Evolutionary conservation across 1,284 basidiomycete species (phyloP).

Genomic region (Trichosporon inkin): DNA sequence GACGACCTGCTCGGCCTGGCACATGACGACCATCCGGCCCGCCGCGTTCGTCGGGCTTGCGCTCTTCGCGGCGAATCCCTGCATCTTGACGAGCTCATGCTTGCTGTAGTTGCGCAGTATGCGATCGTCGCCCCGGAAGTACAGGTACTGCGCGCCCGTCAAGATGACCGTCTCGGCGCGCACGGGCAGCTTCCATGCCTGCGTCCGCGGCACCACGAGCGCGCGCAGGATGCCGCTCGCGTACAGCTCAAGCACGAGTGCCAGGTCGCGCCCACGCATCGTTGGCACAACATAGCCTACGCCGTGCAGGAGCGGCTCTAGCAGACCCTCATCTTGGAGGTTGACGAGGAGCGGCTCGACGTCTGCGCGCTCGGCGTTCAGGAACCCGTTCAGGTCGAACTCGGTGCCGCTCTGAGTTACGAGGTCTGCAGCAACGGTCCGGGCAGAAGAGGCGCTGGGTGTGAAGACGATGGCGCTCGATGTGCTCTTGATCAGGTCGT

Average conservation of each 20-base stretch:
- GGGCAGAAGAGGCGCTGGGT: constrained; percentile 76
- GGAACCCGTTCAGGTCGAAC: constrained; percentile 68
- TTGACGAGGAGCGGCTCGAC: constrained; percentile 61
- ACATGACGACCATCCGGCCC: constrained; percentile 78
- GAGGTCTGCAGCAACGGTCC: constrained; percentile 72
- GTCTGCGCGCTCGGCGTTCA: constrained; percentile 59
- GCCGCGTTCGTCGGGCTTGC: constrained; percentile 30
- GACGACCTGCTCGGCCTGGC: constrained; percentile 74
- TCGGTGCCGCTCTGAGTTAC: constrained; percentile 82
- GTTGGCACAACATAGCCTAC: constrained; percentile 83
- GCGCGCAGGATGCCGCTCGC: constrained; percentile 75
- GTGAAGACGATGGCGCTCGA: constrained; percentile 71
- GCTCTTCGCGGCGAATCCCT: constrained; percentile 65
- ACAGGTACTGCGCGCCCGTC: constrained; percentile 86
- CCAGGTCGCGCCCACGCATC: constrained; percentile 66
- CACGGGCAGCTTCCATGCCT: constrained; percentile 80
- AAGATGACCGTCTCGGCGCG: constrained; percentile 76
- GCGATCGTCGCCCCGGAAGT: constrained; percentile 55
- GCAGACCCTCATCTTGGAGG: constrained; percentile 64
- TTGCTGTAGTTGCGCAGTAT: constrained; percentile 74
- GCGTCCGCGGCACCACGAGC: constrained; percentile 74
- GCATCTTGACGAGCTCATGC: constrained; percentile 83
- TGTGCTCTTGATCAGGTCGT: constrained; percentile 57
- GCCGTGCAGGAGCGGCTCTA: constrained; percentile 78
- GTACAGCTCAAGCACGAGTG: constrained; percentile 75